phyloP scores from a whole-genome alignment of 2,329 filamentous ascomycete genomes.

The Berkeleyomyces basicola region DNA sequence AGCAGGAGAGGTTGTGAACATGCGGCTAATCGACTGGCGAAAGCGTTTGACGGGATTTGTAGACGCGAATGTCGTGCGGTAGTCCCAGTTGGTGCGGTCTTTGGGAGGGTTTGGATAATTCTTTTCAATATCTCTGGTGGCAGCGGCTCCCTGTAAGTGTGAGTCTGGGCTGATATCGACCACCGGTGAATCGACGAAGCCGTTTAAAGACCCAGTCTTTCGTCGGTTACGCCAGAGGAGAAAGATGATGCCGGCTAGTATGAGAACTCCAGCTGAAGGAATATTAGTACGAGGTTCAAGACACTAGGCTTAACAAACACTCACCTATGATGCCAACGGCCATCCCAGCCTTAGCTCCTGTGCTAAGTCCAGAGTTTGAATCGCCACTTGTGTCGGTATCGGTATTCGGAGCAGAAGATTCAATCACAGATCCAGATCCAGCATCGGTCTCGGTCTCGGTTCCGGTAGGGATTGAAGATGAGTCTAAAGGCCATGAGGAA shows the following conservation, averaged over 20 bases:
- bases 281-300: neutral
- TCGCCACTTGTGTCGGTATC: neutral
- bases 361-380: neutral
- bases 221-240: slow-evolving; percentile 1
- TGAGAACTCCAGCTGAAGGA: neutral
- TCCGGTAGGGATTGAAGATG: neutral
- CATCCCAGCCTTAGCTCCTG: slow-evolving; percentile 3
- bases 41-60: neutral
- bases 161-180: neutral
- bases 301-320: neutral
- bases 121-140: slow-evolving; percentile 5
- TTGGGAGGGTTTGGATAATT: neutral
- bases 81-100: slow-evolving; percentile 5
- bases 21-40: slow-evolving; percentile 5
- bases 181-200: neutral
- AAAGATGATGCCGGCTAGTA: neutral
- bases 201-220: neutral
- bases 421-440: neutral
- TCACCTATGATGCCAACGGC: slow-evolving; percentile 3
- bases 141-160: neutral
- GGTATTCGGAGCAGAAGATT: neutral
- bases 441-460: neutral
- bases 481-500: neutral
- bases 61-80: slow-evolving; percentile 11
- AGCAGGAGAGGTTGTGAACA: neutral